Percentiles rank a stretch among this genome's conserved stretches.
phyloP scores from a whole-genome alignment of 441 rosid species.

The Corymbia citriodora region DNA sequence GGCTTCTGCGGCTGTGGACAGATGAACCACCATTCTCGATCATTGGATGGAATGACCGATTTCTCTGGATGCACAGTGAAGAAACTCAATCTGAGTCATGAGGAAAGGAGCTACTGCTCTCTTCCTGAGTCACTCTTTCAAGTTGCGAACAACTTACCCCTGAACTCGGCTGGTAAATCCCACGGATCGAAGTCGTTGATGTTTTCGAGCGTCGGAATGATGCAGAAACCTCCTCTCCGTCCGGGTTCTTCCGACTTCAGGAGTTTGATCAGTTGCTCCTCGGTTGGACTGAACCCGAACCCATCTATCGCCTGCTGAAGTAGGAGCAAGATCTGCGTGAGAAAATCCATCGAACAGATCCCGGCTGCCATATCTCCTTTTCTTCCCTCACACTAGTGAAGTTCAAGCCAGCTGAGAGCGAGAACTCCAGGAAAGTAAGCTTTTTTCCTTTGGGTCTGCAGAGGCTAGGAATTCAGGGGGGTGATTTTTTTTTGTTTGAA shows the following conservation, averaged over 20 bases:
- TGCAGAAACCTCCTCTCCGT: too few species aligned
- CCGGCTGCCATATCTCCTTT: background rate
- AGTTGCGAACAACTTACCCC: background rate
- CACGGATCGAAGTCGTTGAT: too few species aligned
- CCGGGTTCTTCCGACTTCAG: too few species aligned
- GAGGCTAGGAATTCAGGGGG: too few species aligned
- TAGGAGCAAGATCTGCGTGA: background rate
- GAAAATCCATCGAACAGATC: fast-evolving
- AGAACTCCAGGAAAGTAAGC: too few species aligned
- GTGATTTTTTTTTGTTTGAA: too few species aligned
- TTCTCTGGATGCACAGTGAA: background rate
- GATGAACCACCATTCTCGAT: background rate
- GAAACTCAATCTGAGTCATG: background rate
- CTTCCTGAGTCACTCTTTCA: background rate
- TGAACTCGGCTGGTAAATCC: background rate
- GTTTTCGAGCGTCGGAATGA: too few species aligned
- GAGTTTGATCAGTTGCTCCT: too few species aligned
- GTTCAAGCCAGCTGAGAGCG: too few species aligned
- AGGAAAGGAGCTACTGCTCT: background rate
- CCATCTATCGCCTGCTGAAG: background rate
- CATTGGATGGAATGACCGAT: background rate
- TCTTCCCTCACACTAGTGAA: background rate
- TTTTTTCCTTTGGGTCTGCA: too few species aligned
- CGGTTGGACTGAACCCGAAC: too few species aligned
- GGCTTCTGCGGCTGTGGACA: background rate